Conservation (phyloP, 2,329 filamentous ascomycete species). For the Botrytis sinoallii region DNA sequence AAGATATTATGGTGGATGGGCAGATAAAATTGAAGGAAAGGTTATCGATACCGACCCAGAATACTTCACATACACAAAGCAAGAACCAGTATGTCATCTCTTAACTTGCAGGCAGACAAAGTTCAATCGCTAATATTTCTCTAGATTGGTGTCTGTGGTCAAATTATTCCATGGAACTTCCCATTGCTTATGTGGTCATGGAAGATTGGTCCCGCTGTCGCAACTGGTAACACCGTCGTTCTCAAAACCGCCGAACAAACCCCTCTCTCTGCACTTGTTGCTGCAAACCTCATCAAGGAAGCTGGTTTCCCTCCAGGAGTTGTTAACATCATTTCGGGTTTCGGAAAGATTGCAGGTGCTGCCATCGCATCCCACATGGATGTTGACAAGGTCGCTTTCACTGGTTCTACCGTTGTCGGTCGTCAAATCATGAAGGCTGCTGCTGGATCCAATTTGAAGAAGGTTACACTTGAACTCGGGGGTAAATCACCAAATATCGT, state of each 20-base stretch:
- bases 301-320: constrained; percentile 65
- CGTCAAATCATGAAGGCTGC: constrained; percentile 63
- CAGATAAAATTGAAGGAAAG: constrained; percentile 69
- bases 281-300: constrained; percentile 55
- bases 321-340: constrained; percentile 62
- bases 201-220: constrained; percentile 64
- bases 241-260: constrained; percentile 63
- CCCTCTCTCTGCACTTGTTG: constrained; percentile 54
- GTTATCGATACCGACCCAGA: constrained; percentile 63
- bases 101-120: neutral
- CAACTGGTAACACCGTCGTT: constrained; percentile 57
- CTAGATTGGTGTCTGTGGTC: constrained; percentile 63
- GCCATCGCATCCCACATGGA: constrained; percentile 62
- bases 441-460: constrained; percentile 61
- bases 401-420: constrained; percentile 60
- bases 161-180: constrained; percentile 74
- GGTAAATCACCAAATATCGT: constrained; percentile 63
- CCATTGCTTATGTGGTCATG: constrained; percentile 62
- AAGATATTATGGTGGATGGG: constrained; percentile 78
- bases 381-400: constrained; percentile 66
- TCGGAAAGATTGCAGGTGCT: constrained; percentile 65
- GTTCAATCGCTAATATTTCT: neutral
- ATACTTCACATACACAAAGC: constrained; percentile 65
- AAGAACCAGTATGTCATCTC: constrained; percentile 54
- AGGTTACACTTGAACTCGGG: constrained; percentile 61